Conservation (phyloP, 2,329 filamentous ascomycete genomes). For the Elsinoe australis region DNA sequence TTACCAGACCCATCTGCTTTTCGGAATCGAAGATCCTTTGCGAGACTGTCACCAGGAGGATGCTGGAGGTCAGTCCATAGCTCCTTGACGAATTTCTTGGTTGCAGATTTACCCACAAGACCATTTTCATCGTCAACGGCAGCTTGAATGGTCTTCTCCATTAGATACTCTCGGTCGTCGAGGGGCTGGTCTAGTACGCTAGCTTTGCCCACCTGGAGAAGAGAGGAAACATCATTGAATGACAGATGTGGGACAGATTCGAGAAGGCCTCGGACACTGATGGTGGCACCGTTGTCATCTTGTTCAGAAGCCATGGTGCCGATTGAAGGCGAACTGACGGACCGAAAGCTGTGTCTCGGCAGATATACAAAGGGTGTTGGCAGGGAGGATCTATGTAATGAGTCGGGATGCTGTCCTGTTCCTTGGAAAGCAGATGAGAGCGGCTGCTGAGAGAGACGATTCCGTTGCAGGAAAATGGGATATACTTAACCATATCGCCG, state of each 20-base stretch:
- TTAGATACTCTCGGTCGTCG: constrained; percentile 56
- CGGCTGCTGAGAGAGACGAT: too few relatives aligned
- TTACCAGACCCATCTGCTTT: constrained; percentile 45
- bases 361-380: too few relatives aligned
- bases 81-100: constrained; percentile 38
- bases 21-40: constrained; percentile 39
- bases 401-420: too few relatives aligned
- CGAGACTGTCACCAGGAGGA: constrained; percentile 40
- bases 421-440: too few relatives aligned
- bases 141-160: constrained; percentile 50
- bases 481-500: too few relatives aligned
- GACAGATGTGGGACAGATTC: neutral
- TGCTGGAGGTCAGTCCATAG: constrained; percentile 44
- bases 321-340: too few relatives aligned
- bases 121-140: constrained; percentile 38
- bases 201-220: constrained; percentile 12
- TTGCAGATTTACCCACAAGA: constrained; percentile 35
- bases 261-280: neutral
- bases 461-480: too few relatives aligned
- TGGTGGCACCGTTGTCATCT: too few relatives aligned
- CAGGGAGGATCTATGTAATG: too few relatives aligned
- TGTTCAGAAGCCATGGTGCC: too few relatives aligned
- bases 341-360: too few relatives aligned
- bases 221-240: neutral
- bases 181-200: constrained; percentile 34